Evolutionary conservation across 2,329 filamentous ascomycete genomes (phyloP).

Genomic region (Talaromyces piceae): DNA sequence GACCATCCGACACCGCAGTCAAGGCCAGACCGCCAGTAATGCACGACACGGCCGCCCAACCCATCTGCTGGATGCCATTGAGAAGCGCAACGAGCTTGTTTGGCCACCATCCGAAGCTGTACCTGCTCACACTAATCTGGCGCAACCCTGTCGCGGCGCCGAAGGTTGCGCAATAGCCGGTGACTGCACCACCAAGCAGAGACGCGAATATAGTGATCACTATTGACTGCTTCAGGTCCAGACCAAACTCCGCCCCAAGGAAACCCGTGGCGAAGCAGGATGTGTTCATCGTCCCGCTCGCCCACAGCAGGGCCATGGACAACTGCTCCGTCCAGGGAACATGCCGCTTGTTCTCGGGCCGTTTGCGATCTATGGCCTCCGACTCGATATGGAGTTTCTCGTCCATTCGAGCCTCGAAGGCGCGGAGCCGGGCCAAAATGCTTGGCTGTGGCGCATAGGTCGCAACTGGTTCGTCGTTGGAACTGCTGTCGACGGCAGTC

Average conservation of each 20-base stretch:
- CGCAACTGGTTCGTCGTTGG: conserved; percentile 1
- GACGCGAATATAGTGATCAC: conserved; percentile 42
- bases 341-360: conserved; percentile 34
- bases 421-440: conserved; percentile 23
- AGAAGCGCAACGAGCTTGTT: conserved; percentile 42
- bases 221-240: conserved; percentile 40
- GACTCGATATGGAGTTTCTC: conserved; percentile 44
- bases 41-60: conserved; percentile 23
- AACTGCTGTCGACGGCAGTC: conserved; percentile 4
- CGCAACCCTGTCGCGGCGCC: conserved; percentile 45
- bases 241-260: conserved; percentile 43
- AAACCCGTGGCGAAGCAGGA: conserved; percentile 48
- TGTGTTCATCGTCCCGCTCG: conserved; percentile 45
- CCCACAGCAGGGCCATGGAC: conserved; percentile 48
- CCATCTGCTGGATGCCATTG: conserved; percentile 28
- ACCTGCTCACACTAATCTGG: conserved; percentile 45
- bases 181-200: conserved; percentile 37
- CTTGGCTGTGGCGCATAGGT: conserved; percentile 8
- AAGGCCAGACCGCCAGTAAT: conserved; percentile 27
- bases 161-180: conserved; percentile 45
- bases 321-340: conserved; percentile 34
- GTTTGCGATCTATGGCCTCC: conserved; percentile 40
- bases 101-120: conserved; percentile 46
- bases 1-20: conserved; percentile 26
- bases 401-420: conserved; percentile 40